Conservation (phyloP, 31 red algal genomes). For the Odonthalia washingtoniensis region DNA sequence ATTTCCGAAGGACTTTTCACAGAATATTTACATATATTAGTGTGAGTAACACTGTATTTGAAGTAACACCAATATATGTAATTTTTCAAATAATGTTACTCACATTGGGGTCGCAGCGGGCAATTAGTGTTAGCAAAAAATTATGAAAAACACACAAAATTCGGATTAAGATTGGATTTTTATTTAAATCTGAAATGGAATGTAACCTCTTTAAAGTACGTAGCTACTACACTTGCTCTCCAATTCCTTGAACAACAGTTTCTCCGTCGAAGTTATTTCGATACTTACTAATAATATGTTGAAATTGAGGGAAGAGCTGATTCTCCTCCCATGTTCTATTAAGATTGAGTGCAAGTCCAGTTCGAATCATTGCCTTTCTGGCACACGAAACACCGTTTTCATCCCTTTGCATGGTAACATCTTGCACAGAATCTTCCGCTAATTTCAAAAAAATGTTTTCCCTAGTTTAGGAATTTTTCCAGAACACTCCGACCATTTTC, state of each 20-base stretch:
- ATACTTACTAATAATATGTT: not conserved
- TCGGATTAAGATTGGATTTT: too few species aligned
- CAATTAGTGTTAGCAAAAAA: too few species aligned
- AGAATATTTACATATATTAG: too few species aligned
- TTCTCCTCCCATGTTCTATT: not conserved
- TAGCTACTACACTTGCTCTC: not conserved
- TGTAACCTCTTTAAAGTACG: too few species aligned
- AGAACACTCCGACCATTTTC: too few species aligned
- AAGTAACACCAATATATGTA: too few species aligned
- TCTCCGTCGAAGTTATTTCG: conserved; percentile 22
- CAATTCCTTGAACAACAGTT: not conserved
- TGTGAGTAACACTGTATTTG: too few species aligned
- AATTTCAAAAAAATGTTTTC: conserved; percentile 21
- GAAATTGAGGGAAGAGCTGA: conserved; percentile 18
- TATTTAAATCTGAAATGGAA: too few species aligned
- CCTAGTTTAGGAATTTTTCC: not conserved
- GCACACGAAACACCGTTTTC: conserved; percentile 29
- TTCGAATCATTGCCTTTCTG: conserved; percentile 24
- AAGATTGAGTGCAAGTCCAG: not conserved
- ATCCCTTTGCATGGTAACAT: conserved; percentile 10
- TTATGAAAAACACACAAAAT: too few species aligned
- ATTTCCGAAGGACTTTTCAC: too few species aligned
- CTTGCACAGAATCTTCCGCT: not conserved
- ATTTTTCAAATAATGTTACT: too few species aligned
- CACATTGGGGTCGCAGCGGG: too few species aligned